Conservation (phyloP, 2,329 filamentous ascomycete species). For the Emergomyces orientalis region DNA sequence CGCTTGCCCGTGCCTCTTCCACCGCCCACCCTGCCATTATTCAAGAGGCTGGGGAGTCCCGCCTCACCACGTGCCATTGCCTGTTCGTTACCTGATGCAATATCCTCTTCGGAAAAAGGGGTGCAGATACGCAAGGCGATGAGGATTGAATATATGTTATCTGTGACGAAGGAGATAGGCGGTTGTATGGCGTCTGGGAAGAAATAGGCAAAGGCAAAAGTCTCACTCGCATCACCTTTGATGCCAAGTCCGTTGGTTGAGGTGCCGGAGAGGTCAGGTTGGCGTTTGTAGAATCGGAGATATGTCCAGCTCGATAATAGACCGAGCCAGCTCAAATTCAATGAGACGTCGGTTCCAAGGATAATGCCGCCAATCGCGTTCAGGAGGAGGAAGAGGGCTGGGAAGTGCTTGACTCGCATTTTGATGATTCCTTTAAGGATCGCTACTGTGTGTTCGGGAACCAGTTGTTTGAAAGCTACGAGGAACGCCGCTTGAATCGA, state of each 20-base stretch:
- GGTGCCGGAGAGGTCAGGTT: conserved; percentile 46
- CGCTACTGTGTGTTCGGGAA: conserved; percentile 93
- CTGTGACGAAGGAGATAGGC: conserved; percentile 61
- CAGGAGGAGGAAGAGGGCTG: conserved; percentile 63
- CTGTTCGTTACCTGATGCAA: conserved; percentile 62
- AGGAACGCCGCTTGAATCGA: conserved; percentile 88
- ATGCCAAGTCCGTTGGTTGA: conserved; percentile 49
- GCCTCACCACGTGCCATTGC: conserved; percentile 57
- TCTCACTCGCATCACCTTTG: conserved; percentile 88
- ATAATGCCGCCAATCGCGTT: conserved; percentile 57
- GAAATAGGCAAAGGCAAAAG: conserved; percentile 91
- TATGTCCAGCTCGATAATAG: conserved; percentile 90
- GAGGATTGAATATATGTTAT: conserved; percentile 63
- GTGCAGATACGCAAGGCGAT: conserved; percentile 69
- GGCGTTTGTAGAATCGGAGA: conserved; percentile 80
- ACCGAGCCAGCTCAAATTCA: conserved; percentile 70
- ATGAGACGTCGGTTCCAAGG: conserved; percentile 62
- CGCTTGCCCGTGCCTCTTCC: conserved; percentile 54
- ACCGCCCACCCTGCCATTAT: conserved; percentile 36
- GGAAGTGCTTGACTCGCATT: conserved; percentile 76
- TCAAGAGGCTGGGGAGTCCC: conserved; percentile 51
- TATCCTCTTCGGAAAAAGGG: conserved; percentile 74
- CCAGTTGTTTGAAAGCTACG: conserved; percentile 93
- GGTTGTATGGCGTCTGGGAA: conserved; percentile 81
- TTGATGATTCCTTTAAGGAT: conserved; percentile 82